These are phyloP conservation scores for Hemerocallis citrina DNA, from an alignment of 106 monocot genomes.

Conservation along the genomic window DNA sequence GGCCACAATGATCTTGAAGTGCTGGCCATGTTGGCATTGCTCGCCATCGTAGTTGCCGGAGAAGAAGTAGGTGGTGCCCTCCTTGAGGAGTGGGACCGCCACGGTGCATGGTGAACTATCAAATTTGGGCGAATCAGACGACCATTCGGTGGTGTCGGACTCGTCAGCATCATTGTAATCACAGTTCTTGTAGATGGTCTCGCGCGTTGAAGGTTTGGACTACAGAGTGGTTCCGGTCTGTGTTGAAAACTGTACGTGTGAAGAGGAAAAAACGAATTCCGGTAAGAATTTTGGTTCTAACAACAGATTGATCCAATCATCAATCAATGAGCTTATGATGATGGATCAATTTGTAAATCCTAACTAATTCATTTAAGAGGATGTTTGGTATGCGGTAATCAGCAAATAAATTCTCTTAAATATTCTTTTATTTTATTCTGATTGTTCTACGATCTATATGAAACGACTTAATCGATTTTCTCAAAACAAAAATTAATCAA, in stretches of 20 bases:
- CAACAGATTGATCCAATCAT: too few species aligned
- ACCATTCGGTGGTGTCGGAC: slow-evolving; percentile 53
- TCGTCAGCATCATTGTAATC: slow-evolving; percentile 38
- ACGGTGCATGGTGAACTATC: slow-evolving; percentile 37
- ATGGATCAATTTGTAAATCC: too few species aligned
- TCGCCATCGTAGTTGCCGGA: slow-evolving; percentile 82
- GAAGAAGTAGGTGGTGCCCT: slow-evolving; percentile 67
- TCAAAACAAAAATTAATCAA: too few species aligned
- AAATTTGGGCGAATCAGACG: slow-evolving; percentile 30
- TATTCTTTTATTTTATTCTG: too few species aligned
- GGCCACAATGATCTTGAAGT: slow-evolving; percentile 46
- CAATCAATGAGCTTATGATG: too few species aligned
- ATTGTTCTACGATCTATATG: too few species aligned
- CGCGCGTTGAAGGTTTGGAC: slow-evolving; percentile 62
- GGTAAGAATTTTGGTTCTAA: too few species aligned
- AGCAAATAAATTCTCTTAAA: too few species aligned
- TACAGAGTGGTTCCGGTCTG: slow-evolving; percentile 82
- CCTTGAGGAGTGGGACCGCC: slow-evolving; percentile 62
- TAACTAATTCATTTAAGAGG: too few species aligned
- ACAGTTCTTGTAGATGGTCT: slow-evolving; percentile 54
- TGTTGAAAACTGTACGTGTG: slow-evolving; percentile 91
- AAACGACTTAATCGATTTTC: too few species aligned
- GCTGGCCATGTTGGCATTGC: slow-evolving; percentile 75
- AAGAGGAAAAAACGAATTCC: too few species aligned
- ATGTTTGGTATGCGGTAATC: too few species aligned